Percentiles rank a stretch among this genome's conserved stretches.
phyloP scores from a whole-genome alignment of 345 rosid species.

The Hibiscus mutabilis region DNA sequence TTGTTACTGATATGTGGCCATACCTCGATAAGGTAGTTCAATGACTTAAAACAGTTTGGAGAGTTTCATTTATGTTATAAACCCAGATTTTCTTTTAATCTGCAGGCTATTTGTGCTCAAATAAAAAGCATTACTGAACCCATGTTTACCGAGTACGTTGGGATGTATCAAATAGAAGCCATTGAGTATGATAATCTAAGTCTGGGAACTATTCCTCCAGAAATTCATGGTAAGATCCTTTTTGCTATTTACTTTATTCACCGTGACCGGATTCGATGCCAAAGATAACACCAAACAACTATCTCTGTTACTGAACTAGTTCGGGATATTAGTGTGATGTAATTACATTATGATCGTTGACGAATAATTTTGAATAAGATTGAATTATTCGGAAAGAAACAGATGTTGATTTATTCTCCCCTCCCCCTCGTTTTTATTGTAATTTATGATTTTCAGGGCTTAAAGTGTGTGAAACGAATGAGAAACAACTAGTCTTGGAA shows the following conservation, averaged over 20 bases:
- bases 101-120: slow-evolving; percentile 49
- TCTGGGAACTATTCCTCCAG: slow-evolving; percentile 63
- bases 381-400: background rate
- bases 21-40: slow-evolving; percentile 57
- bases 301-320: background rate
- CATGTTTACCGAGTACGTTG: slow-evolving; percentile 48
- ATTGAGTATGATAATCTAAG: slow-evolving; percentile 43
- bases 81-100: background rate
- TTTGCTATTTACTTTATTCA: background rate
- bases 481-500: slow-evolving; percentile 39
- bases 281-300: background rate
- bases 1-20: slow-evolving; percentile 64
- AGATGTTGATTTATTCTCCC: background rate
- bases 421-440: background rate
- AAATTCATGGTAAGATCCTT: slow-evolving; percentile 43
- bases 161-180: slow-evolving; percentile 36
- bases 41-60: slow-evolving; percentile 3
- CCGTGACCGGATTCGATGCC: too few relatives aligned
- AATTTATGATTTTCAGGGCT: slow-evolving; percentile 25
- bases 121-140: slow-evolving; percentile 41
- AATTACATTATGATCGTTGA: background rate
- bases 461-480: slow-evolving; percentile 36
- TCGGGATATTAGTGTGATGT: background rate
- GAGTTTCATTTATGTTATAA: background rate
- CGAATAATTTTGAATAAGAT: background rate